Base-by-base conservation (phyloP, 2,329 filamentous ascomycete species). In the Pseudogymnoascus sp. region DNA sequence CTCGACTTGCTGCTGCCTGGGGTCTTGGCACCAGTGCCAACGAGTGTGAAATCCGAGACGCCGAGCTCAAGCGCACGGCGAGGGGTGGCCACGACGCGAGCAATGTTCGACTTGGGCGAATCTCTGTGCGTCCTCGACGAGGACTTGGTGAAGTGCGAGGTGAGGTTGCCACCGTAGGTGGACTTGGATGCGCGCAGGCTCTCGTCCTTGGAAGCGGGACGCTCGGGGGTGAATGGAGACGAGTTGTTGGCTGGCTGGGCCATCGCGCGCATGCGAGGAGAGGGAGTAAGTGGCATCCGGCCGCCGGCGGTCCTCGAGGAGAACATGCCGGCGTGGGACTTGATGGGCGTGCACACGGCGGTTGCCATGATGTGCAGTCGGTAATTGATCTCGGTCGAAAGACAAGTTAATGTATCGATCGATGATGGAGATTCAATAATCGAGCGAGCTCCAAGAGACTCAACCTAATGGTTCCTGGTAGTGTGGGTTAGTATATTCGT, bases 21-120 rank as follows among this genome's bases (percentile, higher is more conserved):
- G 2, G 84, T 86, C 74, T 88, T 85, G 68, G 71, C 73, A 63
- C 91, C 91, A 61, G 92, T 96, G 66, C 92, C 92, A 60, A 90
- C 91, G 70, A 99, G 81, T 15, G 90, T 86, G 81, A 93, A 97
- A 74, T 99, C 92, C 41, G 92, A 97, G 35, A 96, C 87, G 67
- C 91, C 92, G 41, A 96, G 84, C 76, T 97, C 93, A 39, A 97
- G 83, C 55, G 81, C 83, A 74, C 89, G 91, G 71, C 90, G 89
- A 17, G 93, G 92, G 44, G 91, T 92, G 63, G 87, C 83, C 2
- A 59, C 58, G 42, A 79, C 79, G 67, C 86, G 85, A 68, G 89
- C 90, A 75, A 97, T 97, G 81, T 97, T 97, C 64, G 92, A 97
- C 81, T 97, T 97, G 73, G 92, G 92, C 2, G 93, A 97, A 73